Evolutionary conservation across 2,329 filamentous ascomycete genomes (phyloP), one percentile per base, ranked within the genome.

Genomic region (Lachnellula subtilissima): DNA sequence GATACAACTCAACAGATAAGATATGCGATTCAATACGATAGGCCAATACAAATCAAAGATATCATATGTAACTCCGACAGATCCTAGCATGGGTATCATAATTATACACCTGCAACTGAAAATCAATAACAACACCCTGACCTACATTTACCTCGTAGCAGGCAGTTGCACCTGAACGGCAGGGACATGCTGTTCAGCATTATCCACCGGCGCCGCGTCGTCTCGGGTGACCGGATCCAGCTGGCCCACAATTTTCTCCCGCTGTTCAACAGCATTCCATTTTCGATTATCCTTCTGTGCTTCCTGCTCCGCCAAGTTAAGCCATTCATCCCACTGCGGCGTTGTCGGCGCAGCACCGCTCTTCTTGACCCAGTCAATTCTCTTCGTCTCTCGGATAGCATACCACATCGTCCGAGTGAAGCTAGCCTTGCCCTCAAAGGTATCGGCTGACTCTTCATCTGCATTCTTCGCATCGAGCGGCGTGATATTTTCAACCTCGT

Each of bases 391-490:
- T 12, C 77, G 73, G 48, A 85, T 82, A 2, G 79, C 81, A 60
- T 76, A 82, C 82, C 82, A 85, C 54, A 85, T 68, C 1, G 79
- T 82, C 15, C 78, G 70, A 0, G 82, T 85, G 62, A 78, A 84
- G 54, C 75, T 80, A 7, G 74, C 73, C 12, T 69, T 61, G 9
- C 73, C 73, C 58, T 79, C 77, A 1, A 67, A 64, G 48, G 67
- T 65, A 53, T 76, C 73, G 0, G 48, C 12, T 22, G 40, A 72
- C 5, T 55, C 61, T 3, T 52, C 3, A 53, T 78, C 58, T 1
- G 77, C 75, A 28, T 69, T 45, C 15, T 28, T 39, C 0, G 76
- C 71, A 49, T 78, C 75, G 3, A 22, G 19, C 19, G 75, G 74
- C 0, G 76, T 79, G 3, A 76, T 61, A 32, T 78, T 73, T 6